Conservation (phyloP, 108 stramenopile species). For the Conticribra guillardii region DNA sequence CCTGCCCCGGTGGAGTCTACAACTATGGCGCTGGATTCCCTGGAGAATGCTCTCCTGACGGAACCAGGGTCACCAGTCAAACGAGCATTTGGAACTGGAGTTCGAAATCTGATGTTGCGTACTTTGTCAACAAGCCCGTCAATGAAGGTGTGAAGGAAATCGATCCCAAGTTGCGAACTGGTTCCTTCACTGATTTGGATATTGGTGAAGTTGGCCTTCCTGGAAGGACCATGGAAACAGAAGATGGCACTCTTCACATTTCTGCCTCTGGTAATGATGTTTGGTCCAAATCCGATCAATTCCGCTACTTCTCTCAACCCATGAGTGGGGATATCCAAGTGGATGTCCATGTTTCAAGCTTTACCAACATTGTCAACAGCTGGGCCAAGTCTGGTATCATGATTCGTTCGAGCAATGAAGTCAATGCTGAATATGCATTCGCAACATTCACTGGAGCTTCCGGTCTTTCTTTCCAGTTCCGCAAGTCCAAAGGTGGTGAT, state of each 20-base stretch:
- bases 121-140: slow-evolving; percentile 28
- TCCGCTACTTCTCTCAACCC: slow-evolving; percentile 13
- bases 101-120: slow-evolving; percentile 15
- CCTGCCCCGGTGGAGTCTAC: slow-evolving; percentile 29
- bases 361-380: slow-evolving; percentile 5
- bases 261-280: slow-evolving; percentile 23
- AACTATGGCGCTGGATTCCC: slow-evolving; percentile 21
- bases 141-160: slow-evolving; percentile 1
- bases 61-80: slow-evolving; percentile 11
- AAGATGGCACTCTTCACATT: slow-evolving; percentile 18
- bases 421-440: slow-evolving; percentile 16
- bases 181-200: not conserved
- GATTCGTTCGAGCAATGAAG: slow-evolving; percentile 10
- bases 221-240: slow-evolving; percentile 1
- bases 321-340: slow-evolving; percentile 22
- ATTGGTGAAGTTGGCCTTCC: not conserved
- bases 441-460: slow-evolving; percentile 4
- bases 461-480: slow-evolving; percentile 5
- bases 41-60: slow-evolving; percentile 38
- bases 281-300: slow-evolving; percentile 18
- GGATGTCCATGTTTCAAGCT: slow-evolving; percentile 4
- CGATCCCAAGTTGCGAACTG: not conserved
- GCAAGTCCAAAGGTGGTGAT: slow-evolving; percentile 9
- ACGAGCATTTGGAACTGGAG: not conserved
- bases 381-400: slow-evolving; percentile 41